Evolutionary conservation across 2,329 filamentous ascomycete species (phyloP).

Genomic region (Botryotinia convoluta): DNA sequence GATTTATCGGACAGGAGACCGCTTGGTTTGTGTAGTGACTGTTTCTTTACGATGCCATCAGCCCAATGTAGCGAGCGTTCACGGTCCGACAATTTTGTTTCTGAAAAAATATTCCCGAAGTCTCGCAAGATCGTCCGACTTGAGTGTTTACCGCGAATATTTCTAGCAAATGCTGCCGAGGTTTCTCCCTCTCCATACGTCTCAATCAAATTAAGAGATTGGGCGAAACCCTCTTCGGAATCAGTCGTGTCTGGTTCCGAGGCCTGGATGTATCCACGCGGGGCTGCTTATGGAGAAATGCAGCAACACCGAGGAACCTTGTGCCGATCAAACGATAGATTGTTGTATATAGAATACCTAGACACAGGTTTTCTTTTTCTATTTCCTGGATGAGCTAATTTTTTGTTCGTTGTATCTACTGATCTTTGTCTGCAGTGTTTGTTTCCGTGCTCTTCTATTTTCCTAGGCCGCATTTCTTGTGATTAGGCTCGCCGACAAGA

Average conservation of each 20-base stretch:
- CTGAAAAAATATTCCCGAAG: not conserved
- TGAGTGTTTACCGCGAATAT: not conserved
- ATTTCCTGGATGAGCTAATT: not conserved
- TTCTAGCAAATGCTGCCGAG: not conserved
- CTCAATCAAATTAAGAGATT: not conserved
- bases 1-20: not conserved
- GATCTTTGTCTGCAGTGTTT: not conserved
- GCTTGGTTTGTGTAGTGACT: not conserved
- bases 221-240: not conserved
- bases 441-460: not conserved
- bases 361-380: not conserved
- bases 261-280: not conserved
- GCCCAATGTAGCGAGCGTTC: not conserved
- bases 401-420: not conserved
- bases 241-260: not conserved
- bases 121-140: not conserved
- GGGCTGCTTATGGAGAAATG: not conserved
- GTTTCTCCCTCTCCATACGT: not conserved
- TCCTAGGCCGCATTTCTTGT: not conserved
- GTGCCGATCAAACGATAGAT: not conserved
- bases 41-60: not conserved
- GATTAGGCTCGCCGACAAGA: constrained; percentile 12
- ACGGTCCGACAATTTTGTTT: not conserved
- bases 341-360: not conserved
- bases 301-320: not conserved